Evolutionary conservation across 75 land plant species (phyloP).

Genomic region (Cunninghamia lanceolata): DNA sequence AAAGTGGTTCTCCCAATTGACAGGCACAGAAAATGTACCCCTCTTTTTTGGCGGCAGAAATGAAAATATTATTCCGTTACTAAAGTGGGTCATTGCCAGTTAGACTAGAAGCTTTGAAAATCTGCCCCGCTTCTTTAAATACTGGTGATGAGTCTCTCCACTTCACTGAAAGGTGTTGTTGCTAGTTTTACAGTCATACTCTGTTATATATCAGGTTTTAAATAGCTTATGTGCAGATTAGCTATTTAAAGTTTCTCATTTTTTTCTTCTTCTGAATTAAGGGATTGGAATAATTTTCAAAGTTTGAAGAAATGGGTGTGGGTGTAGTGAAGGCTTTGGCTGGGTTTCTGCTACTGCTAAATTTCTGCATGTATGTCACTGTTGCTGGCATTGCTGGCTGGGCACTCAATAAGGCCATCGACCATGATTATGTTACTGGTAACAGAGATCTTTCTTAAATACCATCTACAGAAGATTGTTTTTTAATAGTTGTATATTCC

Average conservation of each 20-base stretch:
- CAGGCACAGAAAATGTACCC: background rate
- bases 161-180: background rate
- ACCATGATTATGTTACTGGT: constrained; percentile 58
- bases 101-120: background rate
- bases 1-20: background rate
- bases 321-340: constrained; percentile 36
- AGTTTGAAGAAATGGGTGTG: constrained; percentile 11
- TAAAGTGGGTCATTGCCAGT: background rate
- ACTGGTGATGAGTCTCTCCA: background rate
- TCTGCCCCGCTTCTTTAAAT: background rate
- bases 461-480: background rate
- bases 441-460: background rate
- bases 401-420: constrained; percentile 63
- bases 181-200: too few relatives aligned
- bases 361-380: constrained; percentile 65
- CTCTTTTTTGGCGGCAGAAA: background rate
- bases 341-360: constrained; percentile 44
- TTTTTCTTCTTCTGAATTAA: background rate
- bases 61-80: background rate
- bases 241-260: background rate
- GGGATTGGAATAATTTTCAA: background rate
- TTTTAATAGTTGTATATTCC: background rate
- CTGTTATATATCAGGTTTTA: too few relatives aligned
- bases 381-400: constrained; percentile 62
- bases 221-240: background rate